phyloP scores from a whole-genome alignment of 768 basidiomycete genomes.

The Suillus fuscotomentosus region DNA sequence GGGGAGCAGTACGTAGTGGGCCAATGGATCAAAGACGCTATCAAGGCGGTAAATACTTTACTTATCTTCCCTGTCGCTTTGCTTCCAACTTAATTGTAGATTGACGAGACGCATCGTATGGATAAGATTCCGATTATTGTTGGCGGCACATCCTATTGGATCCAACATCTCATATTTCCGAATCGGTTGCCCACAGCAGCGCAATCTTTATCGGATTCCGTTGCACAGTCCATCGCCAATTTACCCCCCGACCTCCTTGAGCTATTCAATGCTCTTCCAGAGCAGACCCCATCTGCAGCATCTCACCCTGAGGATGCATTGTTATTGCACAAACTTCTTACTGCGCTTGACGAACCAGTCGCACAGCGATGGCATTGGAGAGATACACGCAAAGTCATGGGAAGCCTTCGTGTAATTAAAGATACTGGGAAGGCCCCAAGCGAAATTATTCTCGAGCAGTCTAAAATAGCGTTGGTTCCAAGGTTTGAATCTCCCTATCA shows the following conservation, averaged over 20 bases:
- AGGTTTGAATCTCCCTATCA: constrained; percentile 39
- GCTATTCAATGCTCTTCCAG: constrained; percentile 59
- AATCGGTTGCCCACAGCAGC: constrained; percentile 49
- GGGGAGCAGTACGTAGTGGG: constrained; percentile 86
- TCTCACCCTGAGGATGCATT: constrained; percentile 56
- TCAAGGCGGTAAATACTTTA: constrained; percentile 57
- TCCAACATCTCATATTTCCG: constrained; percentile 93
- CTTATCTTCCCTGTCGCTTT: constrained; percentile 1
- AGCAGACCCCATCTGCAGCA: constrained; percentile 55
- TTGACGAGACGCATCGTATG: constrained; percentile 65
- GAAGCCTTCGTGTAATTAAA: constrained; percentile 76
- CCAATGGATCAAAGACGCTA: constrained; percentile 85
- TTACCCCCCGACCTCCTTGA: constrained; percentile 47
- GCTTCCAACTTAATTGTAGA: constrained; percentile 42
- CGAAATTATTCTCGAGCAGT: constrained; percentile 67
- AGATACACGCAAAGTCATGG: constrained; percentile 86
- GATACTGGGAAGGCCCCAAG: constrained; percentile 65
- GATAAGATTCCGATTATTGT: constrained; percentile 82
- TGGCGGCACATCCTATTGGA: constrained; percentile 97
- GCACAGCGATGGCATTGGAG: constrained; percentile 94
- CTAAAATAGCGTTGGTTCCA: constrained; percentile 40
- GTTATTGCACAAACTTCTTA: constrained; percentile 64
- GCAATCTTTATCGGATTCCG: constrained; percentile 31
- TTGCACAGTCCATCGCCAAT: constrained; percentile 40
- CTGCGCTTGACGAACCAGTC: constrained; percentile 65